Evolutionary conservation across 2,329 filamentous ascomycete genomes (phyloP), one percentile per base, ranked within the genome.

Genomic region (Colletotrichum higginsianum): DNA sequence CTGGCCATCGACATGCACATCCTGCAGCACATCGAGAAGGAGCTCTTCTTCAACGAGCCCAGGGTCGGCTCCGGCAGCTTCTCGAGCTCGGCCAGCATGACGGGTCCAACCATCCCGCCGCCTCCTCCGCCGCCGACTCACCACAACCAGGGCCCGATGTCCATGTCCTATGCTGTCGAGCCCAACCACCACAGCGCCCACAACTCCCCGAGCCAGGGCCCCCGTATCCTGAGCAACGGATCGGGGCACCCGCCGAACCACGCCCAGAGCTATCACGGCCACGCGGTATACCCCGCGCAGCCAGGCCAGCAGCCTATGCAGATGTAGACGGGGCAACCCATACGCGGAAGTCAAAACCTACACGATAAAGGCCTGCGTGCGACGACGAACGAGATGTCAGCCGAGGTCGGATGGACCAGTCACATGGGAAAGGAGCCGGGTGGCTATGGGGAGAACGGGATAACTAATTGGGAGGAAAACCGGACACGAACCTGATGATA

Each of bases 1-100:
- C 88, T 98, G 8, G 82, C 84, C 58, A 89, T 89, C 57, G 95
- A 98, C 79, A 89, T 92, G 78, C 87, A 89, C 62, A 96, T 98
- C 70, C 86, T 98, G 16, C 84, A 88, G 72, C 86, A 85, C 8
- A 78, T 90, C 4, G 82, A 87, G 60, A 78, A 82, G n/a, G 82
- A 85, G 42, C 80, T 89, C n/a, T 84, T 84, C 40, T 21, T 73
- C 42, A 80, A 83, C 42, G 66, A 71, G 40, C 71, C 67, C 46
- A 62, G 68, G 15, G 52, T 57, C 42, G 46, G 30, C 26, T 53
- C 62, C 77, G 77, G 67, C 82, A 86, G 83, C 76, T 85, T 86
- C 75, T 85, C 84, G 11, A 85, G 82, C 74, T 77, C 80, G 49
- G 75, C 79, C 11, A 83, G 81, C 72, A 75, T 23, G 53, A 47